Evolutionary conservation across 257 asterid genomes (phyloP).

Genomic region (Thymus quinquecostatus): DNA sequence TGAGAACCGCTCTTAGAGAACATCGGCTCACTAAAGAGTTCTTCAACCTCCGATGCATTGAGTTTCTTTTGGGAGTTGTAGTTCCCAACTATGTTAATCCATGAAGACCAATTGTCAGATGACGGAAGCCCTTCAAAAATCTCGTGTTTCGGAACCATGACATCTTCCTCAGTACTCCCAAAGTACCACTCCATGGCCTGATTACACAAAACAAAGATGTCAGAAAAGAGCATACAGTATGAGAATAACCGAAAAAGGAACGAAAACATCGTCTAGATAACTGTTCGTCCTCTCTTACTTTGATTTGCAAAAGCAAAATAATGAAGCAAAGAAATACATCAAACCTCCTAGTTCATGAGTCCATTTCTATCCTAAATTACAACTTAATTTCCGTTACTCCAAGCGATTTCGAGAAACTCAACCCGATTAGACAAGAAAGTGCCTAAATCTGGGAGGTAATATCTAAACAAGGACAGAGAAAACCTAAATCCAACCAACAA

Average conservation of each 20-base stretch:
- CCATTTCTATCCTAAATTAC: not conserved
- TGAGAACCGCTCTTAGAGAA: not conserved
- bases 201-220: slow-evolving; percentile 14
- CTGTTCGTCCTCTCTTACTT: not conserved
- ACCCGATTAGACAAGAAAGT: not conserved
- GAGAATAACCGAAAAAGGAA: not conserved
- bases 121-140: slow-evolving; percentile 35
- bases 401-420: not conserved
- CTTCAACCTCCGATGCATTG: slow-evolving; percentile 32
- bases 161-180: slow-evolving; percentile 29
- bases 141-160: slow-evolving; percentile 36
- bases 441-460: not conserved
- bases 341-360: not conserved
- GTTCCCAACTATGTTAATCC: slow-evolving; percentile 35
- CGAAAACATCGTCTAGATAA: not conserved
- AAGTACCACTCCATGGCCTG: slow-evolving; percentile 49
- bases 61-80: slow-evolving; percentile 32
- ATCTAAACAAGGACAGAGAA: not conserved
- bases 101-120: slow-evolving; percentile 41
- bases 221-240: not conserved
- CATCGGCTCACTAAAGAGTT: slow-evolving; percentile 27
- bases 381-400: not conserved
- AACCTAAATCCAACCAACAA: not conserved
- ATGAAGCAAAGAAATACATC: not conserved
- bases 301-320: not conserved